Conservation (phyloP, 2,329 filamentous ascomycete species). For the Diaporthe aspalathi region DNA sequence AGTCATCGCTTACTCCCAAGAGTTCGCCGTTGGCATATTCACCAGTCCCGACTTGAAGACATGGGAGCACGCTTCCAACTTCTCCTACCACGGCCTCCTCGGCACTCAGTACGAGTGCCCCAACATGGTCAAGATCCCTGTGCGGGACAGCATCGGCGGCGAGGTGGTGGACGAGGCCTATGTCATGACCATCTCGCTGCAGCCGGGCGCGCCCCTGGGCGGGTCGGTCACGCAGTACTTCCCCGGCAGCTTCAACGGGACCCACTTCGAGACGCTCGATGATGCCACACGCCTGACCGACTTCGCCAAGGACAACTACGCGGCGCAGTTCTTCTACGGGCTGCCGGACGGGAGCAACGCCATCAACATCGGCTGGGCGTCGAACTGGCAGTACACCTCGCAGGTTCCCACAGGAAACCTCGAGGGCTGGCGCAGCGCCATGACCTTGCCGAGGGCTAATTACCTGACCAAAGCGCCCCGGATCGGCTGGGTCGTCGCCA, state of each 20-base stretch:
- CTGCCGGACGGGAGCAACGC: constrained; percentile 52
- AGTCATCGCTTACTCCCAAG: constrained; percentile 64
- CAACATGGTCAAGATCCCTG: constrained; percentile 68
- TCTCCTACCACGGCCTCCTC: constrained; percentile 62
- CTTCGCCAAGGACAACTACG: constrained; percentile 66
- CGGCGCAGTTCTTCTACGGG: constrained; percentile 66
- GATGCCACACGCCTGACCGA: constrained; percentile 54
- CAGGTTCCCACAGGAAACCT: constrained; percentile 62
- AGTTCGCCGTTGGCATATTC: constrained; percentile 70
- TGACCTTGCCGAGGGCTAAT: constrained; percentile 63
- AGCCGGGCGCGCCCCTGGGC: constrained; percentile 67
- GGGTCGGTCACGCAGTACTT: constrained; percentile 68
- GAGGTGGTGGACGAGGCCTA: constrained; percentile 51
- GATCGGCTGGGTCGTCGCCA: constrained; percentile 63
- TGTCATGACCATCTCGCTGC: constrained; percentile 64
- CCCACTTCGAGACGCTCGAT: constrained; percentile 64
- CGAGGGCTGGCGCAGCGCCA: constrained; percentile 64
- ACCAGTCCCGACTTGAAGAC: constrained; percentile 68
- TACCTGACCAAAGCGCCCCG: constrained; percentile 63
- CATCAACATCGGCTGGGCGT: constrained; percentile 66
- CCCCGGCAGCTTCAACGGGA: constrained; percentile 72
- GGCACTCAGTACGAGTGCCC: constrained; percentile 73
- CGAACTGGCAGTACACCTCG: constrained; percentile 70
- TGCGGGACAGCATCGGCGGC: constrained; percentile 46
- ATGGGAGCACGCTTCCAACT: constrained; percentile 70